Conservation (phyloP, 1,284 basidiomycete genomes). For the Cryptococcus sp. region DNA sequence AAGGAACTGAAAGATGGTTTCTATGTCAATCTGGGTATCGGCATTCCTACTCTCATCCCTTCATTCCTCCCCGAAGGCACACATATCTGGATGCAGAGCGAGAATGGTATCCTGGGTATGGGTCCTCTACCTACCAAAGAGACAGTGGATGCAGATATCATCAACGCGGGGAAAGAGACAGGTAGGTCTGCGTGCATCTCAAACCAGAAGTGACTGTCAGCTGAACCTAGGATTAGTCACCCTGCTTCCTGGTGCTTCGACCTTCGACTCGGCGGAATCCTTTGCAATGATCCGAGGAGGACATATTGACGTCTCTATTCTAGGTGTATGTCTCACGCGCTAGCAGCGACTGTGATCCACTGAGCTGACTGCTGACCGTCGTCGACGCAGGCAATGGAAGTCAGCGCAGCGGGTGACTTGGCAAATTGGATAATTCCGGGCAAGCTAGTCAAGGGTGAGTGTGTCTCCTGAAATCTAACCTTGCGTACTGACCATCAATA, state of each 20-base stretch:
- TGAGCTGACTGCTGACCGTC: background rate
- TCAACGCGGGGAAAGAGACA: slow-evolving; percentile 93
- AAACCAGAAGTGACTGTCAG: background rate
- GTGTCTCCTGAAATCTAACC: background rate
- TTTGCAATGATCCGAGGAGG: slow-evolving; percentile 95
- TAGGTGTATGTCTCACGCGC: slow-evolving; percentile 52
- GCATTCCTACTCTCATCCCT: slow-evolving; percentile 89
- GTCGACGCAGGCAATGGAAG: slow-evolving; percentile 76
- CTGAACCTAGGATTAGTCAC: slow-evolving; percentile 57
- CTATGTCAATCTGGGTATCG: slow-evolving; percentile 70
- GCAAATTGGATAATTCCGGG: slow-evolving; percentile 97
- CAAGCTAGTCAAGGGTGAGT: slow-evolving; percentile 74
- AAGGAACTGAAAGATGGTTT: slow-evolving; percentile 85
- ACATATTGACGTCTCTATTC: slow-evolving; percentile 87
- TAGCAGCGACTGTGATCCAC: background rate
- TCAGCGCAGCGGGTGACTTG: slow-evolving; percentile 83
- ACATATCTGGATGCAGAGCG: slow-evolving; percentile 83
- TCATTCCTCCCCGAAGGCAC: slow-evolving; percentile 72
- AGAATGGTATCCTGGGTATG: slow-evolving; percentile 91
- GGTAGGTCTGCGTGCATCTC: slow-evolving; percentile 17
- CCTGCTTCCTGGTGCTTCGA: slow-evolving; percentile 79
- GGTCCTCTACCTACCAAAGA: slow-evolving; percentile 83
- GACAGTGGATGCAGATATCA: slow-evolving; percentile 79
- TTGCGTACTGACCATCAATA: background rate
- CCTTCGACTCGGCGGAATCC: slow-evolving; percentile 88